phyloP scores from a whole-genome alignment of 306 rosid genomes.

The Acacia melanoxylon region DNA sequence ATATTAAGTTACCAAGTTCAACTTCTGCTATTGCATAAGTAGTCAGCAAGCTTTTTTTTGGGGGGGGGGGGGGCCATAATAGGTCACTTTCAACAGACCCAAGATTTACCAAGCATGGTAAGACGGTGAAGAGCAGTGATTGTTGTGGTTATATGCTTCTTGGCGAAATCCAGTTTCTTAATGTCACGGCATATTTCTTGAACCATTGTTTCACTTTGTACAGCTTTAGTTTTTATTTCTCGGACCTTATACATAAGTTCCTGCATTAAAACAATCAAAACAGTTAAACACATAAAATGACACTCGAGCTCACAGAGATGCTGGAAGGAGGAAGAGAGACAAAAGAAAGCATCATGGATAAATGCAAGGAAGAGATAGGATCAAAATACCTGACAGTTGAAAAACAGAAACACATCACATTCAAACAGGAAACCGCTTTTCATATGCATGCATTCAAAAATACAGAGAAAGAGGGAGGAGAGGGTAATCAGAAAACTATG shows the following conservation, averaged over 20 bases:
- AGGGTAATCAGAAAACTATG: neutral
- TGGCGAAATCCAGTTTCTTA: conserved; percentile 94
- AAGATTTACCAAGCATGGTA: conserved; percentile 79
- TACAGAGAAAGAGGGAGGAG: neutral
- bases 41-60: conserved; percentile 5
- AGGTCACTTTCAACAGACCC: neutral
- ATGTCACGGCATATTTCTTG: conserved; percentile 98
- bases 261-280: conserved; percentile 45
- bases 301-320: neutral
- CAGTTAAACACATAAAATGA: neutral
- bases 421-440: neutral
- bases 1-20: conserved; percentile 9
- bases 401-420: neutral
- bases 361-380: conserved; percentile 12
- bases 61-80: neutral
- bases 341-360: neutral
- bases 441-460: neutral
- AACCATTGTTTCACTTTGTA: conserved; percentile 97
- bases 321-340: neutral
- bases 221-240: conserved; percentile 94
- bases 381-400: neutral
- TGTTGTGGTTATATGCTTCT: conserved; percentile 96
- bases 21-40: conserved; percentile 1
- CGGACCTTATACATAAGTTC: conserved; percentile 96
- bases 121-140: conserved; percentile 99